Base-by-base conservation (phyloP, 2,329 filamentous ascomycete species). In the Furcasterigmium sp. region DNA sequence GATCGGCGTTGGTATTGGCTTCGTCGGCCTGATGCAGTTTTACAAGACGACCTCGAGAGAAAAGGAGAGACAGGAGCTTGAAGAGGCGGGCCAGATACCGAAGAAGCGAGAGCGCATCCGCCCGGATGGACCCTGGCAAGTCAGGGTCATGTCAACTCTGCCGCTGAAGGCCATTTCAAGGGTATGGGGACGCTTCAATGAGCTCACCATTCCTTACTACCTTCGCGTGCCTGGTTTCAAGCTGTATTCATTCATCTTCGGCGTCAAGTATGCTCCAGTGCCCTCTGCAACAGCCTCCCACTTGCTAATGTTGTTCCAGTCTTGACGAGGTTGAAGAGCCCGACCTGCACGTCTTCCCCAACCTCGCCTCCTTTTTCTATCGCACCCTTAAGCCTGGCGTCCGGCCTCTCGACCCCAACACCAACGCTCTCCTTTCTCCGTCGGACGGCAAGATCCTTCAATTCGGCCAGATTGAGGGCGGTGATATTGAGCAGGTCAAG, bases 401-500 rank as follows among this genome's bases (percentile, higher is more conserved):
- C 11, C 84, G 93, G 20, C 91, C 91, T 2, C 73, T 98, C 13
- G 89, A 97, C 57, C 80, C 87, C 2, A 82, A 91, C 53, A 78
- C 80, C 2, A 84, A 87, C 56, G 86, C 89, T 9, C 69, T 98
- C 5, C 70, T 97, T 8, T 93, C 89, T 1, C 94, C 93, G 1
- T 82, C 93, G 5, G 93, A 98, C 62, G 93, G 93, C 37, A 85
- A 86, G 50, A 78, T 98, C 37, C 78, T 98, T 20, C 91, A 97
- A 56, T 96, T 90, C 54, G 93, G 93, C 10, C 83, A 82, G 54
- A 96, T 98, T 45, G 85, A 94, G 56, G 82, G 91, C 56, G 91
- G 91, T 38, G 89, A 96, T 58, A 94, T 98, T 35, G 93, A 98
- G 63, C 93, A 98, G 68, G 91, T 98, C 51, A 98, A 98, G 68